Base-by-base conservation (phyloP, 2,329 filamentous ascomycete species). In the Monosporascus sp. region DNA sequence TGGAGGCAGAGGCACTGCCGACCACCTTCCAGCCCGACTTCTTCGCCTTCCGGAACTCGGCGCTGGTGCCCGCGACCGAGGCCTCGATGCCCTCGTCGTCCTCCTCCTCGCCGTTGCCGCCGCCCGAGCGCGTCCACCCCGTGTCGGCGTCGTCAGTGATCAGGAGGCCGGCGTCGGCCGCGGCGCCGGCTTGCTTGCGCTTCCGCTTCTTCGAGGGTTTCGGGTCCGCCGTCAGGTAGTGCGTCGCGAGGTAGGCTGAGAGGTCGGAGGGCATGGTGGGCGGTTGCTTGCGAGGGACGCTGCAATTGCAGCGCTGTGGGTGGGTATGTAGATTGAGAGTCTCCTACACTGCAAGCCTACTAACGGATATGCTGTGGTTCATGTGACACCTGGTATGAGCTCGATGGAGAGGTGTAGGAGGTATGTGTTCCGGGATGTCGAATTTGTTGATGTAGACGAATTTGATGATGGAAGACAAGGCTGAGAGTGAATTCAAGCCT, bases 161-260 rank as follows among this genome's bases (percentile, higher is more conserved):
- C 49, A 86, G 75, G 27, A 88, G 78, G 47, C 84, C 82, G 27
- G 76, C 72, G 46, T 51, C 26, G 40, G 63, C 61, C 38, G 71
- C 68, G 49, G 69, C 57, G 50, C 70, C 64, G 27, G 66, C 64
- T 53, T 78, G 71, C 68, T 85, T 86, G 64, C 81, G 78, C 72
- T 87, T 87, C 56, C 81, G 78, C 67, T 86, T 87, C 66, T 86
- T 86, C 48, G 73, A 63, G 19, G 80, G 77, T 58, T 81, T 82
- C 6, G 76, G 71, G 56, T 84, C 79, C 41, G 80, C 75, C 52
- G 79, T 75, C 49, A 99, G 85, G 70, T 99, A 99, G 70, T 91
- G 94, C 58, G 90, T 87, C 38, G 93, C 92, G 37, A 99, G 83
- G 67, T 97, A 99, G 66, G 86, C 85, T 54, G 91, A 86, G 60